Evolutionary conservation across 306 rosid genomes (phyloP), one percentile per base, ranked within the genome.

Genomic region (Abrus precatorius): DNA sequence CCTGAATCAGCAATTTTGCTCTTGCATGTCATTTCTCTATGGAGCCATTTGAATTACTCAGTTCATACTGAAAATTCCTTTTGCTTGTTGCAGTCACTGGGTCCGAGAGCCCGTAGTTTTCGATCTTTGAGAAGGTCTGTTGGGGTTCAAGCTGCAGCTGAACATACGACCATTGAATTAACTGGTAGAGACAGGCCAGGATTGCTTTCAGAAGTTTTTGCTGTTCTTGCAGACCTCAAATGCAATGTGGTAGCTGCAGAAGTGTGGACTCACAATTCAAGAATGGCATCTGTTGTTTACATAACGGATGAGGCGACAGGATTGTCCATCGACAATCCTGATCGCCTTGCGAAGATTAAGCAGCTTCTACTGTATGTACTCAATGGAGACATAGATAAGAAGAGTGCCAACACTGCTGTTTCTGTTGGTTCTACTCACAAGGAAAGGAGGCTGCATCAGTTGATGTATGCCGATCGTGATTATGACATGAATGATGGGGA

Each of bases 381-480:
- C 34, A 93, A 87, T 80, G 99, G 98, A 66, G 89, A 93, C 83
- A 87, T 89, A 71, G 99, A 93, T 71, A 91, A 89, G 86, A 85
- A 90, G 80, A 85, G 86, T 49, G 98, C 98, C 77, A 95, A 95
- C 82, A 95, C 96, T 61, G 94, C 94, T 30, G 98, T 95, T 80
- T 95, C 99, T 7, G 86, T 93, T 82, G 94, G 88, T 66, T 93
- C 97, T 54, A 95, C 99, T 71, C 98, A 95, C 75, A 95, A 95
- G 92, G 98, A 95, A 44, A 86, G 99, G 86, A 89, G 99, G 89
- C 89, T 95, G 82, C 99, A 95, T 54, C 99, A 95, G 74, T 82
- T 95, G 98, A 95, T 95, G 99, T 95, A 95, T 38, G 99, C 97
- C 4, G 98, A 93, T 75, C 99, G 99, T 1, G 99, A 95, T 85